Evolutionary conservation across 2,329 filamentous ascomycete genomes (phyloP), one percentile per base, ranked within the genome.

Genomic region (Corinectria fuckeliana): DNA sequence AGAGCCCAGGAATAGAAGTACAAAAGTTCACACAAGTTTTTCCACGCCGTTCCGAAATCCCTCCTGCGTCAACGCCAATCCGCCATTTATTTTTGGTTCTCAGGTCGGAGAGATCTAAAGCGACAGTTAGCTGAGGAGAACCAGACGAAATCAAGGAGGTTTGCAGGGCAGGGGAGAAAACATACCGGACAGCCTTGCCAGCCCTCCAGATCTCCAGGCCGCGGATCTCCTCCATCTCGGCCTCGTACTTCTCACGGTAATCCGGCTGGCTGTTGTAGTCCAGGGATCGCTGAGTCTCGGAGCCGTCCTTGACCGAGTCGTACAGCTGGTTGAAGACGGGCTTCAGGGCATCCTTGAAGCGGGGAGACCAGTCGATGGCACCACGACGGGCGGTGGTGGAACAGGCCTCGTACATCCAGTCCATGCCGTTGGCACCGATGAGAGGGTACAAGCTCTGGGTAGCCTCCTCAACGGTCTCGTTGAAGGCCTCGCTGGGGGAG

Each of bases 351-450:
- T 94, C 91, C 91, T 97, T 97, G 92, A 99, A 99, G 78, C 86
- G 87, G 80, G 90, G 89, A 78, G 90, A 94, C 95, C 95, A 99
- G 88, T 99, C 95, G 78, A 99, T 96, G 82, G 95, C 95, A 81
- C 95, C 95, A 77, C 95, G 93, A 76, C 95, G 92, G 76, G 95
- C 95, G 60, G 95, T 99, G 77, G 95, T 99, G 66, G 94, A 98
- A 91, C 95, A 99, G 71, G 95, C 95, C 79, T 94, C 93, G 85
- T 96, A 99, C 95, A 99, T 99, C 93, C 96, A 99, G 86, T 99
- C 95, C 95, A 99, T 98, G 76, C 95, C 95, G 83, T 98, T 91
- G 82, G 87, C 88, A 76, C 94, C 95, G 76, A 99, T 99, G 76
- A 99, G 87, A 67, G 95, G 95, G 88, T 99, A 99, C 76, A 99